phyloP scores from a whole-genome alignment of 2,329 filamentous ascomycete species.

The Colletotrichum sp. region DNA sequence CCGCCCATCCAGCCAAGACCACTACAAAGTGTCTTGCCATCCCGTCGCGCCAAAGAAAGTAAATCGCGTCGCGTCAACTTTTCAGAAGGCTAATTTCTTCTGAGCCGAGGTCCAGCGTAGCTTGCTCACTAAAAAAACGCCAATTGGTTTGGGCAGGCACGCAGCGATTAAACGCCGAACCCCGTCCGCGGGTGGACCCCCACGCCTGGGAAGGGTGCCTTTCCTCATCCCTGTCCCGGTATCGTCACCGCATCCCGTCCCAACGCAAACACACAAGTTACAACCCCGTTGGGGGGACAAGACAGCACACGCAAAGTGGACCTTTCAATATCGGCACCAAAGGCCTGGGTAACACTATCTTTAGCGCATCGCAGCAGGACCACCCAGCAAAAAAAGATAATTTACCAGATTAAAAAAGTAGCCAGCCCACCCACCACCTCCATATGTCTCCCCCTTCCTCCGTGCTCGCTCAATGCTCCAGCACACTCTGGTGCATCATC shows the following conservation, averaged over 20 bases:
- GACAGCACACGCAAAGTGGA: not conserved
- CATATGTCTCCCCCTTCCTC: conserved; percentile 14
- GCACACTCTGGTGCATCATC: conserved; percentile 43
- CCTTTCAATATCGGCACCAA: not conserved
- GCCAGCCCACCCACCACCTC: not conserved
- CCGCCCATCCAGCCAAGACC: not conserved
- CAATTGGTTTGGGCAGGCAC: not conserved
- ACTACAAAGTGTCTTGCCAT: not conserved
- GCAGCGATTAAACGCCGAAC: not conserved
- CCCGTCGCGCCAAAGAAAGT: not conserved
- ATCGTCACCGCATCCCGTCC: not conserved
- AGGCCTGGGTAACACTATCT: not conserved
- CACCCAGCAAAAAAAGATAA: not conserved
- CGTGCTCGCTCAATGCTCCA: conserved; percentile 47
- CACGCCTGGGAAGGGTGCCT: not conserved
- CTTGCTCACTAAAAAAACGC: not conserved
- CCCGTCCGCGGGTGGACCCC: not conserved
- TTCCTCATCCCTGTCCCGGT: not conserved
- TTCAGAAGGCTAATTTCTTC: not conserved
- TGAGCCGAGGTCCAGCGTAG: conserved; percentile 16
- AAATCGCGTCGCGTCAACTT: not conserved
- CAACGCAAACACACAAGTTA: not conserved
- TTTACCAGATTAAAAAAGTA: not conserved
- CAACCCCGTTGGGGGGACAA: not conserved
- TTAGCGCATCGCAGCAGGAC: not conserved